Evolutionary conservation across 1,284 basidiomycete species (phyloP).

Genomic region (Wallemia mellicola): DNA sequence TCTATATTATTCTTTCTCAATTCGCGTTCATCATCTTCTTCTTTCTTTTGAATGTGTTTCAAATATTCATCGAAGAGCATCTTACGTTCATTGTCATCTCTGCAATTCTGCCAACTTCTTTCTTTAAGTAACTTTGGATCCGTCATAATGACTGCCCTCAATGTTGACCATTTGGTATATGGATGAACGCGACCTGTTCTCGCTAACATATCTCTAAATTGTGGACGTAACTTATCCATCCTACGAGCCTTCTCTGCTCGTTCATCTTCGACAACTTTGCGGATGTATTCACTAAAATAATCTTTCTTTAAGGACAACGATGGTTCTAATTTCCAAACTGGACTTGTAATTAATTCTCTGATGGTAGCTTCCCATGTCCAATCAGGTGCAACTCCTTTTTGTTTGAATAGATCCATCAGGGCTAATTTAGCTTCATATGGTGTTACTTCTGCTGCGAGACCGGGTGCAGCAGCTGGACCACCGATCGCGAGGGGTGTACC

Average conservation of each 20-base stretch:
- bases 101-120: conserved; percentile 58
- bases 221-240: conserved; percentile 48
- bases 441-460: background rate
- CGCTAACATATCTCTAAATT: conserved; percentile 48
- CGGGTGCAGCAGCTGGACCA: background rate
- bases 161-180: conserved; percentile 54
- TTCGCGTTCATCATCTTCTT: conserved; percentile 53
- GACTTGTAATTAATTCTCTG: conserved; percentile 90
- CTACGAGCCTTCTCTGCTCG: conserved; percentile 51
- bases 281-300: conserved; percentile 47
- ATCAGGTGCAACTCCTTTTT: conserved; percentile 57
- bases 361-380: conserved; percentile 99
- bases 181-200: conserved; percentile 57
- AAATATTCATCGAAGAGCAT: conserved; percentile 73
- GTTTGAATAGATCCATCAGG: conserved; percentile 60
- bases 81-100: conserved; percentile 47
- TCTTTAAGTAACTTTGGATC: conserved; percentile 52
- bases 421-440: conserved; percentile 74
- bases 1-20: conserved; percentile 39
- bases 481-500: background rate
- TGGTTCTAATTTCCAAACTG: conserved; percentile 77
- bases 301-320: conserved; percentile 80
- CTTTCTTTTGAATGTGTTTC: conserved; percentile 44
- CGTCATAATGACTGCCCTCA: conserved; percentile 15
- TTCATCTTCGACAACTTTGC: conserved; percentile 30